Evolutionary conservation across 2,329 filamentous ascomycete genomes (phyloP), one percentile per base, ranked within the genome.

Genomic region (Madurella mycetomatis): DNA sequence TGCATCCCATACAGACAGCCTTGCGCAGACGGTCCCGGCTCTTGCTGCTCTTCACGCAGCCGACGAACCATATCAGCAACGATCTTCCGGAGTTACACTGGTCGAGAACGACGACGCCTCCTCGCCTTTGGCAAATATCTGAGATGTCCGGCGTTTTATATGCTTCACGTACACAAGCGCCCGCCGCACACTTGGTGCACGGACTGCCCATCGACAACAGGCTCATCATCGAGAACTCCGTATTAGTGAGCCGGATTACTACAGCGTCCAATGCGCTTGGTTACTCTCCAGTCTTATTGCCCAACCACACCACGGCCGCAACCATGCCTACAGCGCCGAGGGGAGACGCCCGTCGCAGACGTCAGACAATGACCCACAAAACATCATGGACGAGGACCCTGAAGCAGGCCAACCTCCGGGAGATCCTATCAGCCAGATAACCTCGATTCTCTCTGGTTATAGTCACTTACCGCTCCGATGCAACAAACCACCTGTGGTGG

Each of bases 251-350:
- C 45, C 34, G 42, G 30, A 9, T 12, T 5, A 25, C 4, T 53
- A 50, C 40, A 51, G 47, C 13, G n/a, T 30, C 17, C 43, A 41
- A 5, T 39, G 48, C 17, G 47, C 47, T 4, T 53, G 50, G 50
- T 37, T 30, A 16, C 13, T 56, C 5, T 43, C 51, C 15, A 30
- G 7, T 9, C 7, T 43, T 5, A 9, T 41, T 18, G 25, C 25
- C 25, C 7, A 25, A 25, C 7, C 25, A 7, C 25, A 25, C 25
- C 4, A 25, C 25, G 25, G 25, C 25, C 7, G 25, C 25, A 25
- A 25, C 25, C 25, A 7, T 25, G 25, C 25, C 25, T 4, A 7
- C 25, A 4, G 25, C 25, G 4, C 3, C 25, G 25, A 7, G 4
- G 7, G 4, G 25, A 25, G 25, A 25, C 3, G 25, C 7, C 25